Evolutionary conservation across 1,139 yeast genomes (phyloP).

Genomic region (Debaryomyces fabryi): DNA sequence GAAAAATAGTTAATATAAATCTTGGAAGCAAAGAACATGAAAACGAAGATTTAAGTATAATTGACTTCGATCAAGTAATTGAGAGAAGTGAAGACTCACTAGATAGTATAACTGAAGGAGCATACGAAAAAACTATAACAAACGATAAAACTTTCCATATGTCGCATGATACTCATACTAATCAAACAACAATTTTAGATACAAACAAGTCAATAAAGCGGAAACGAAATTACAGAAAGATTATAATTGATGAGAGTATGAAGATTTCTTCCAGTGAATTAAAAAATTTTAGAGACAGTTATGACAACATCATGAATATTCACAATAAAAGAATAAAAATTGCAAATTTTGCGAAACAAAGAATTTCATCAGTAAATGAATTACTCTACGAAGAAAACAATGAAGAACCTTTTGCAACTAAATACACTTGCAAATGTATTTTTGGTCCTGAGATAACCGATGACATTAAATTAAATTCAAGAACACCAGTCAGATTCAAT

Average conservation of each 20-base stretch:
- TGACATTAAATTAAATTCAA: not conserved
- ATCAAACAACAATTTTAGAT: constrained; percentile 1
- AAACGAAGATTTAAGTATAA: constrained; percentile 5
- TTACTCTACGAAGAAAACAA: not conserved
- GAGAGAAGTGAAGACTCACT: not conserved
- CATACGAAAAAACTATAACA: constrained; percentile 9
- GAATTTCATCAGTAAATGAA: not conserved
- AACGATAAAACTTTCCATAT: constrained; percentile 14
- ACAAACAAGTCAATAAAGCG: not conserved
- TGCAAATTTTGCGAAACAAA: not conserved
- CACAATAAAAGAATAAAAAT: constrained; percentile 7
- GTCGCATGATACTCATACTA: constrained; percentile 11
- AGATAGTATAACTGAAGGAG: constrained; percentile 6
- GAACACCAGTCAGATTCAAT: not conserved
- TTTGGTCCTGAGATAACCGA: constrained; percentile 2
- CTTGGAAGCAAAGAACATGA: not conserved
- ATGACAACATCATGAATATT: constrained; percentile 5
- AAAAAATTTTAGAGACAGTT: constrained; percentile 6
- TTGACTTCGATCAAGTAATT: constrained; percentile 9
- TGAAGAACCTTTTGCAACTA: constrained; percentile 4
- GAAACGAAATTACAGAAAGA: constrained; percentile 2
- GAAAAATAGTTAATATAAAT: constrained; percentile 15
- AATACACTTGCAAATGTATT: constrained; percentile 5
- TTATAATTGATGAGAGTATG: constrained; percentile 4
- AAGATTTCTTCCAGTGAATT: constrained; percentile 9